phyloP scores from a whole-genome alignment of 2,329 filamentous ascomycete species.

The Incumbomyces lentus region DNA sequence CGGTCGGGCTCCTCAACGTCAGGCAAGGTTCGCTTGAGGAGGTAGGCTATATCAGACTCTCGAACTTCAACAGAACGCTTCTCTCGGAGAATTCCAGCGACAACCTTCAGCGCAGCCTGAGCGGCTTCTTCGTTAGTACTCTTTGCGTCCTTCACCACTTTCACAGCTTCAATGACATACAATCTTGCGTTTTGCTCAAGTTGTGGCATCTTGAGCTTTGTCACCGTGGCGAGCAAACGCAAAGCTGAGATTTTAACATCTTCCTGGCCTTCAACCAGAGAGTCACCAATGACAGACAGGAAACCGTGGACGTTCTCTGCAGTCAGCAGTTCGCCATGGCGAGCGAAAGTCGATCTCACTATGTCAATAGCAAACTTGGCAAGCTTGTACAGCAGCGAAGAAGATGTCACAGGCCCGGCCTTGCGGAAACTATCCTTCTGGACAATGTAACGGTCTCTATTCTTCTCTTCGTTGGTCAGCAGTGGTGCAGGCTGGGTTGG shows the following conservation, averaged over 20 bases:
- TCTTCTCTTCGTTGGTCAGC: conserved; percentile 46
- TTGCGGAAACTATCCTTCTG: conserved; percentile 67
- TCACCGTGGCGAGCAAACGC: conserved; percentile 71
- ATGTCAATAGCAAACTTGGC: conserved; percentile 80
- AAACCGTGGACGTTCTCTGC: conserved; percentile 73
- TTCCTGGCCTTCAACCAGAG: conserved; percentile 72
- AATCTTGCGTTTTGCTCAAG: conserved; percentile 63
- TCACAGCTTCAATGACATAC: conserved; percentile 75
- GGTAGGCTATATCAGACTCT: conserved; percentile 69
- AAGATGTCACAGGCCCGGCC: conserved; percentile 11
- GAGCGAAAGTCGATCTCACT: conserved; percentile 73
- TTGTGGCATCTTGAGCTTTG: conserved; percentile 67
- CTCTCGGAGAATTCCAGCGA: conserved; percentile 76
- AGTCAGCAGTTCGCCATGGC: conserved; percentile 71
- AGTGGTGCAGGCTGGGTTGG: conserved; percentile 30
- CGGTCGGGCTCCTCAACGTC: conserved; percentile 88
- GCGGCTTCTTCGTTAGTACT: conserved; percentile 74
- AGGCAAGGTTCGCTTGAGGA: conserved; percentile 71
- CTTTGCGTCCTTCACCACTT: conserved; percentile 63
- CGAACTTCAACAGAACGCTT: conserved; percentile 64
- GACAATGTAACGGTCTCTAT: conserved; percentile 63
- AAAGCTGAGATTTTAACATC: conserved; percentile 86
- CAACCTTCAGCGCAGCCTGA: conserved; percentile 78
- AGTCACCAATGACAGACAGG: conserved; percentile 78
- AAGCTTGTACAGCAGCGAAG: conserved; percentile 73